Conservation (phyloP, 116 monocot genomes). For the Phalaenopsis hybrid region DNA sequence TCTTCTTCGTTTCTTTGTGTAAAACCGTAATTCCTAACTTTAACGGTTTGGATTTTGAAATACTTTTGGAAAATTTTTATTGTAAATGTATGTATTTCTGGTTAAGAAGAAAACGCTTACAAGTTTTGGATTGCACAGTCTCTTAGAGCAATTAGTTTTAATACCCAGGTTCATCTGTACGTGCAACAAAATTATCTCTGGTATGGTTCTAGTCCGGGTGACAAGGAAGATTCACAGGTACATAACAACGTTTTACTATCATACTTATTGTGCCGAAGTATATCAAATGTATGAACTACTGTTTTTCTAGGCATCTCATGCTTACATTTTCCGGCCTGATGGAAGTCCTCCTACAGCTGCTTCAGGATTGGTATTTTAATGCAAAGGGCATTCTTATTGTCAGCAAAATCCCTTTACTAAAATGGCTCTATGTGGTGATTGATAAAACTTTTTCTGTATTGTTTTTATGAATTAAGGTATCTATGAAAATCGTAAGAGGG, state of each 20-base stretch:
- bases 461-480: slow-evolving; percentile 25
- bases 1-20: not conserved
- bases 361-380: slow-evolving; percentile 46
- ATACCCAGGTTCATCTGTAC: slow-evolving; percentile 47
- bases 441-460: not conserved
- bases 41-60: not conserved
- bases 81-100: not conserved
- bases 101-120: not conserved
- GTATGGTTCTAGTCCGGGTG: slow-evolving; percentile 63
- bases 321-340: slow-evolving; percentile 77
- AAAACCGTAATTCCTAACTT: not conserved
- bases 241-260: not conserved
- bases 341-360: slow-evolving; percentile 37
- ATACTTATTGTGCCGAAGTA: not conserved
- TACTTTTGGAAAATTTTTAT: not conserved
- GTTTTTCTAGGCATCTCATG: slow-evolving; percentile 52
- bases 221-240: slow-evolving; percentile 50
- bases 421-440: not conserved
- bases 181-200: slow-evolving; percentile 66
- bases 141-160: not conserved
- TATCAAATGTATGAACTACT: not conserved
- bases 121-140: not conserved
- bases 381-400: not conserved
- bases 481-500: slow-evolving; percentile 49
- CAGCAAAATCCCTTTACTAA: not conserved